A percentile compares a stretch with the other conserved stretches of the same genome.
Conservation (phyloP, 768 basidiomycete species). For the Leccinellum rugosiceps region DNA sequence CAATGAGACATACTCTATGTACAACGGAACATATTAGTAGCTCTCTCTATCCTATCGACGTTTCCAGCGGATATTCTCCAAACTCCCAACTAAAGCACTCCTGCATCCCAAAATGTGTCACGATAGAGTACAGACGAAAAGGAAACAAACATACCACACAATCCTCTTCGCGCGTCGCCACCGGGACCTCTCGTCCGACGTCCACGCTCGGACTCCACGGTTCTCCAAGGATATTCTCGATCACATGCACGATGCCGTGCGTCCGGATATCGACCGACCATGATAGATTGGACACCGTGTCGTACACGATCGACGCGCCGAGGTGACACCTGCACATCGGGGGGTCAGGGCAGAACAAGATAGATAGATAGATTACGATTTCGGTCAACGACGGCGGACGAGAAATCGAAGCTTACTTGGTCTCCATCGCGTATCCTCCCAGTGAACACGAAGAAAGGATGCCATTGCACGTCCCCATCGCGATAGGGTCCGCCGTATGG, state of each 20-base stretch:
- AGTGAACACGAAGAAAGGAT: conserved; percentile 77
- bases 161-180: conserved; percentile 51
- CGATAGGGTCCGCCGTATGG: conserved; percentile 92
- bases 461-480: conserved; percentile 86
- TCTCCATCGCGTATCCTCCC: conserved; percentile 88
- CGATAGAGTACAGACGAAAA: background rate
- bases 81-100: conserved; percentile 75
- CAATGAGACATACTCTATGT: no score
- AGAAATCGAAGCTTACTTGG: conserved; percentile 41
- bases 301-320: conserved; percentile 84
- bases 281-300: conserved; percentile 81
- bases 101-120: conserved; percentile 29
- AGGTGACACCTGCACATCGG: conserved; percentile 66
- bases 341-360: background rate
- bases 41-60: background rate
- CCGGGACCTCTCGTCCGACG: conserved; percentile 60
- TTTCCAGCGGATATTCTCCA: conserved; percentile 38
- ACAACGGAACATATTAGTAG: no score
- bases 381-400: background rate
- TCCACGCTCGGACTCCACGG: conserved; percentile 71
- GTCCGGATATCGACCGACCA: conserved; percentile 84
- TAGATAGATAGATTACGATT: background rate
- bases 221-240: conserved; percentile 65
- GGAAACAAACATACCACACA: conserved; percentile 56
- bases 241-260: conserved; percentile 76